phyloP scores from a whole-genome alignment of 495 filamentous ascomycete genomes.

The Zalerion maritima region DNA sequence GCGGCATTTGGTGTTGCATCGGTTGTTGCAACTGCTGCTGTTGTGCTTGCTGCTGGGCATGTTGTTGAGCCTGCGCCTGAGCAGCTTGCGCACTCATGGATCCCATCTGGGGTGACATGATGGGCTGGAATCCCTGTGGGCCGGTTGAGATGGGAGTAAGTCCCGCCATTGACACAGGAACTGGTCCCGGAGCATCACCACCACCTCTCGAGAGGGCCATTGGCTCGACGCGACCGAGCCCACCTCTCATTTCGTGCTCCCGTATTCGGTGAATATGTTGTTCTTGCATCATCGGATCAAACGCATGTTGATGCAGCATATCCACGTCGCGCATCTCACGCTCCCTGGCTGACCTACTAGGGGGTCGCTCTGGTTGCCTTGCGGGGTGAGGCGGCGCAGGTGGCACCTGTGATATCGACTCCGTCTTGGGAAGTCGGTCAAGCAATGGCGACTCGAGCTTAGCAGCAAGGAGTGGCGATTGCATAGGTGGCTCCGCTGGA shows the following conservation, averaged over 20 bases:
- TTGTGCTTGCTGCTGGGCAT: constrained; percentile 2
- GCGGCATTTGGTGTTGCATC: not conserved
- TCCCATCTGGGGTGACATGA: not conserved
- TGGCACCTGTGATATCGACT: too few species aligned
- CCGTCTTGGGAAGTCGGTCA: too few species aligned
- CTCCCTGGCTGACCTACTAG: constrained; percentile 22
- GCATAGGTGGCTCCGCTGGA: not conserved
- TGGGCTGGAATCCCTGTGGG: not conserved
- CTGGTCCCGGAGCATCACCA: not conserved
- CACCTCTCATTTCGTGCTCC: not conserved
- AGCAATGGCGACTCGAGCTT: too few species aligned
- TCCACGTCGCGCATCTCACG: constrained; percentile 25
- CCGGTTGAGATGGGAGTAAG: too few species aligned
- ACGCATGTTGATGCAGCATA: not conserved
- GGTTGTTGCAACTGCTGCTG: constrained; percentile 1
- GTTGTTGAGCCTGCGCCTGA: not conserved
- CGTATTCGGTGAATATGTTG: not conserved
- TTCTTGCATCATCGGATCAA: not conserved
- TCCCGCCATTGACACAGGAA: not conserved
- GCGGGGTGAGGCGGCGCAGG: not conserved
- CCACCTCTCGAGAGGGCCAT: not conserved
- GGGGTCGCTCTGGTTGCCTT: constrained; percentile 11
- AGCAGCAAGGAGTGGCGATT: not conserved
- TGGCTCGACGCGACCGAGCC: not conserved
- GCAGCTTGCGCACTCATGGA: not conserved